Conservation (phyloP, 1,139 yeast species). For the Pneumocystis oryctolagi region DNA sequence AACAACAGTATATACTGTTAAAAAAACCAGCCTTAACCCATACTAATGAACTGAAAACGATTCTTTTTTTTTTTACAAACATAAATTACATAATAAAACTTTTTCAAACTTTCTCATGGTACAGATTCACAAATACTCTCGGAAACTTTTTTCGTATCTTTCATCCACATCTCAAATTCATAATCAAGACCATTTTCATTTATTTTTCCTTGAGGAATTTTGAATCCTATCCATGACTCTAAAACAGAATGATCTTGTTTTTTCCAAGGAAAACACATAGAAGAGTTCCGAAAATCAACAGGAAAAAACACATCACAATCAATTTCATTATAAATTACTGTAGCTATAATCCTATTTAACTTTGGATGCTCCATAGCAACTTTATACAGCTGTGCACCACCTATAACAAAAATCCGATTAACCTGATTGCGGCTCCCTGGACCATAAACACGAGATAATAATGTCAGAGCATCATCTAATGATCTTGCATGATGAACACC, state of each 20-base stretch:
- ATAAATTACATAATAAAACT: background rate
- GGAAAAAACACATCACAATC: slow-evolving; percentile 49
- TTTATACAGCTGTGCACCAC: slow-evolving; percentile 81
- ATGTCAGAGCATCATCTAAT: background rate
- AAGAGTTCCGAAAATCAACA: slow-evolving; percentile 5
- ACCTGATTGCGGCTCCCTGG: slow-evolving; percentile 1
- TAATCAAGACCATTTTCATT: background rate
- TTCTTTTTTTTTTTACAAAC: background rate
- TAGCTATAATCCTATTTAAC: slow-evolving; percentile 51
- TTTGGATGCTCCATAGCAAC: slow-evolving; percentile 33
- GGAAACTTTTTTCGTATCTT: background rate
- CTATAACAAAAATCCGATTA: slow-evolving; percentile 54
- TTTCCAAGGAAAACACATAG: background rate
- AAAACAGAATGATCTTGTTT: background rate
- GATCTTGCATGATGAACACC: background rate
- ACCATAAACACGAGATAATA: background rate
- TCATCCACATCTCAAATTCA: background rate
- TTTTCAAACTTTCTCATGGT: background rate
- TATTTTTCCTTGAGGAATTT: background rate
- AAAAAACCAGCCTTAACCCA: no score
- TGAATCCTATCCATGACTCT: background rate
- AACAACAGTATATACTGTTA: no score
- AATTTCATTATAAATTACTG: slow-evolving; percentile 40
- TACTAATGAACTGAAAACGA: background rate
- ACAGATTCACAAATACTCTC: background rate